A percentile compares a stretch with the other conserved stretches of the same genome.
Evolutionary conservation across 306 rosid species (phyloP).

Genomic region (Hippophae gyantsensis): DNA sequence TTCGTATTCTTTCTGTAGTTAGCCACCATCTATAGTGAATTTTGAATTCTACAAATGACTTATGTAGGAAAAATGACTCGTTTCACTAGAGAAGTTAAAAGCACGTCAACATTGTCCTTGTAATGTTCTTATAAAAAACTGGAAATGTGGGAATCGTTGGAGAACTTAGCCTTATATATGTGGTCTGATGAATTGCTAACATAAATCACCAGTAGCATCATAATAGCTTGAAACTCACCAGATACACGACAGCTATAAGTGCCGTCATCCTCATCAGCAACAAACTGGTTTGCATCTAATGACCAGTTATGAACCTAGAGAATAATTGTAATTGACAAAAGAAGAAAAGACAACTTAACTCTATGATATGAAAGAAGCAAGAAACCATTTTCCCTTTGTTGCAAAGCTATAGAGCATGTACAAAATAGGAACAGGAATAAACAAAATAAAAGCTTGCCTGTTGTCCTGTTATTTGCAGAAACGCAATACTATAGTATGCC

Average conservation of each 20-base stretch:
- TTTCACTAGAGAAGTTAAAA: too few species aligned
- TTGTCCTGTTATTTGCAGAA: slow-evolving; percentile 83
- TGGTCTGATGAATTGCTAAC: not conserved
- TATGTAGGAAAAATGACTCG: too few species aligned
- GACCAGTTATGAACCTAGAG: slow-evolving; percentile 72
- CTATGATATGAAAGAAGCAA: not conserved
- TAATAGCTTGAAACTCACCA: slow-evolving; percentile 42
- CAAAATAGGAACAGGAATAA: not conserved
- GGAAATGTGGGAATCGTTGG: too few species aligned
- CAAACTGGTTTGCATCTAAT: slow-evolving; percentile 68
- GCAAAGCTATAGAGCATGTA: too few species aligned
- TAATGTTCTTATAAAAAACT: too few species aligned
- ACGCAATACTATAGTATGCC: slow-evolving; percentile 78
- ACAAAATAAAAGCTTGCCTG: slow-evolving; percentile 40
- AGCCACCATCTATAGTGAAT: too few species aligned
- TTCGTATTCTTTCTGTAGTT: too few species aligned
- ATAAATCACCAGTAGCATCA: not conserved
- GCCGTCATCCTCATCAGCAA: slow-evolving; percentile 83
- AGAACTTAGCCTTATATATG: too few species aligned
- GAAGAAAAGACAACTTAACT: not conserved
- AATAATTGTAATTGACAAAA: slow-evolving; percentile 12
- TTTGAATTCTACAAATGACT: too few species aligned
- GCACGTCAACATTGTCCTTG: too few species aligned
- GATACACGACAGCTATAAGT: slow-evolving; percentile 82
- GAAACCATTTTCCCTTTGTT: not conserved